Evolutionary conservation across 2,329 filamentous ascomycete genomes (phyloP), one percentile per base, ranked within the genome.

Genomic region (Arachnomyces sp.): DNA sequence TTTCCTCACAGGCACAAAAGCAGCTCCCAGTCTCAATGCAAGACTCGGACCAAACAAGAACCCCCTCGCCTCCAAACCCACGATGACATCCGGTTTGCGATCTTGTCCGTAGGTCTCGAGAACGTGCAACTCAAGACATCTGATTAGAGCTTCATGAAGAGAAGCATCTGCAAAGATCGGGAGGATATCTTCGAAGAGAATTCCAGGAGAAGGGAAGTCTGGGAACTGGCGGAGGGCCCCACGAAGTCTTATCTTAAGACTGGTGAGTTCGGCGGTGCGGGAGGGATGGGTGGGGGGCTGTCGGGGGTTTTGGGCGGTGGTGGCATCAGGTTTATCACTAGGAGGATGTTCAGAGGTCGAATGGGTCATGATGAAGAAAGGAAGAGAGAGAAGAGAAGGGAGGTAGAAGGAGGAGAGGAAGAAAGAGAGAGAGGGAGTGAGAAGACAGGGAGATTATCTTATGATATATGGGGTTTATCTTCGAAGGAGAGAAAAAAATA

Each of bases 141-240:
- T 78, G 62, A 95, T 73, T 44, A 98, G 82, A 41, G 79, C 75
- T 52, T 77, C 73, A 69, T 95, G 90, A 46, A 85, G 73, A 38
- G 64, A 60, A 40, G 82, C 80, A 59, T 87, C 76, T 62, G 86
- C 80, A 73, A 98, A 96, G 60, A 96, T 82, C 46, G 92, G 92
- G 66, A 98, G 82, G 68, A 98, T 96, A 63, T 98, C 92, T 71
- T 95, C 87, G 68, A 98, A 98, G 57, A 94, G 75, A 60, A 98
- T 90, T 63, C 92, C 90, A 34, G 84, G 81, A 51, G 84, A 82
- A 44, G 90, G 90, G 71, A 95, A 96, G 73, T 96, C 87, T 57
- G 81, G 79, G 70, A 87, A 94, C 64, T 88, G 82, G 66, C 86
- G 85, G 53, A 96, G 78, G 44, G 83, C 78, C 52, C 69, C 67